Evolutionary conservation across 2,329 filamentous ascomycete species (phyloP), one percentile per base, ranked within the genome.

Genomic region (Fusarium brachygibbosum): DNA sequence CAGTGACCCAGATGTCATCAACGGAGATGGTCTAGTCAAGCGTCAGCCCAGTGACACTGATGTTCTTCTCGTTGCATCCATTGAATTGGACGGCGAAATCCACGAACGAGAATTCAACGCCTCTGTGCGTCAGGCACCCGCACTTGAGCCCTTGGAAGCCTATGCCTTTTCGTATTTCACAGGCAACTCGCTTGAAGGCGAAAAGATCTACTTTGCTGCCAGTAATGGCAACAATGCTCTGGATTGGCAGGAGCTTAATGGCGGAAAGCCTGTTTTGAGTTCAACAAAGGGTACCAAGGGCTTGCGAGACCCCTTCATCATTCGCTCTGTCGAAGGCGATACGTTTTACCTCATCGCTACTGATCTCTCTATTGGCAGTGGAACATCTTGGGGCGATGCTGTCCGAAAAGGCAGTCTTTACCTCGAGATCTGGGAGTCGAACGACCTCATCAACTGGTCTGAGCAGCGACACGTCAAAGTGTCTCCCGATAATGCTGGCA

Each of bases 121-220:
- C 21, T 78, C 75, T 5, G 77, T 82, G 17, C 74, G 74, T 19
- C 74, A 73, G n/a, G 76, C 77, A 5, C 74, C 70, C 2, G 63
- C 74, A 2, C 63, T 79, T 1, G 80, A 77, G 0, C 69, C 76
- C 0, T 78, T 79, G 31, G 79, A 82, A 44, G 84, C 82, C 7
- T 87, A 87, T 62, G 82, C 82, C 1, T 86, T 87, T 61, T 79
- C 82, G 0, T 87, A 86, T 69, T 87, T 87, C 68, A 86, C 83
- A 0, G 81, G 80, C 11, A 81, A 80, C 71, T 76, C 77, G 2
- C 61, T 71, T 16, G 76, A 76, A 0, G 85, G 85, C 23, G 85
- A 87, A 61, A 85, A 86, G 55, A 85, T 87, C 49, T 86, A 80
- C 68, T 79, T 87, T 14, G 84, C 85, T 3, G 81, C 83, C 9